Base-by-base conservation (phyloP, 306 rosid genomes). In the Gillenia trifoliata region DNA sequence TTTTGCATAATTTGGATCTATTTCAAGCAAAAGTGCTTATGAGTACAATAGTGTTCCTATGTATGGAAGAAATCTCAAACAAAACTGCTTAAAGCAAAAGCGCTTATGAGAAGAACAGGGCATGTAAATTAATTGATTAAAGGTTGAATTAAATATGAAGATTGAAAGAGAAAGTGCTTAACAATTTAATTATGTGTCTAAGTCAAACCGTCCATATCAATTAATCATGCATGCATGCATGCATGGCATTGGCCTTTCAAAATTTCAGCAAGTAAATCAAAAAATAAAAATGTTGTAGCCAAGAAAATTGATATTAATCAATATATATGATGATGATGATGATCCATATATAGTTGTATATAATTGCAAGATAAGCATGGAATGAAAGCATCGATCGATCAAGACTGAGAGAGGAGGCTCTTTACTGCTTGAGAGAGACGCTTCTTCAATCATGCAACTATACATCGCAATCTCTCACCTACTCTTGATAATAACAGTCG, bases 371-470 rank as follows among this genome's bases (percentile, higher is more conserved):
- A 43, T 54, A 64, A 70, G 61, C 57, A 26, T 74, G 70, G 17
- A 26, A 7, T 10, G 38, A 28, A 8, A 74, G 23, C 11, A 13
- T 5, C 5, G 36, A 52, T 23, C 9, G 34, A 64, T 10, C 5
- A 63, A 12, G 54, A 50, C 26, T 31, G 72, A 52, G 49, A 33
- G 75, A 63, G 77, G 60, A 8, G 25, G 41, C 43, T 34, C 69
- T 54, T 78, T 64, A 82, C 80, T 74, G 83, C 74, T 45, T 74
- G 86, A 82, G 73, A 66, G 70, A 64, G 86, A 74, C 86, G 36
- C 59, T 45, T 66, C 82, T 28, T 74, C 70, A 82, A 78, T 78
- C 75, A 82, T 57, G 64, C 17, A 68, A 61, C 66, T 36, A 79
- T n/a, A 20, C 73, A 64, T 74, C 77, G 56, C 69, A 64, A 64